Evolutionary conservation across 2,329 filamentous ascomycete genomes (phyloP), one percentile per base, ranked within the genome.

Genomic region (Ophiostoma angusticollis): DNA sequence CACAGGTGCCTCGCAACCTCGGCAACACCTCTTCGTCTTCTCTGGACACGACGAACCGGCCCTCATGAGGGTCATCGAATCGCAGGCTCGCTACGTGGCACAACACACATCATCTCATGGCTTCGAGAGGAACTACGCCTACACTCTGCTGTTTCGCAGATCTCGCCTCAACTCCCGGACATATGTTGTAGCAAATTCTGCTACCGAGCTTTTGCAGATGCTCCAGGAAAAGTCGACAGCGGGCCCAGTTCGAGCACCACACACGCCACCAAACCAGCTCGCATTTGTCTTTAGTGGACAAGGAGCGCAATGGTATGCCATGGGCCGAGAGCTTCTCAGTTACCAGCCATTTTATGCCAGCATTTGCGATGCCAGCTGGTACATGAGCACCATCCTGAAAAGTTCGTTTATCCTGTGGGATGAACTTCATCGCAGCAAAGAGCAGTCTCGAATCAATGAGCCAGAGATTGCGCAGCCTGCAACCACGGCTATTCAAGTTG

Each of bases 241-340:
- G 35, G 25, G 35, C 17, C 38, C 43, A 2, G 4, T 37, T 9
- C 40, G 33, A 28, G 49, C 28, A 37, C 39, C 31, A n/a, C 36
- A 19, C 13, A 33, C 22, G 9, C 9, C 31, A 5, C 25, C 39
- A 3, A 32, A 28, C 7, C 46, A 38, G 4, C 19, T 56, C 9
- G 50, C 52, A 0, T 47, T 57, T 29, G 49, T 59, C 11, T 61
- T 61, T 28, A 52, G 51, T 19, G 59, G 58, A 6, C 59, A 60
- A 42, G 59, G 58, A 4, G 52, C 56, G 1, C 58, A 60, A 37
- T 59, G 57, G 56, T 46, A 49, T 24, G 53, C 53, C 22, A 62
- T 62, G 60, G 60, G 56, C 0, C 49, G 51, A 1, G 57, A 61
- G 41, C 50, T 62, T 14, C 48, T 60, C 14, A 43, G 37, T 2